These are phyloP conservation scores for Lecanicillium sp. DNA, from an alignment of 2,329 filamentous ascomycete genomes.

Conservation along the genomic window DNA sequence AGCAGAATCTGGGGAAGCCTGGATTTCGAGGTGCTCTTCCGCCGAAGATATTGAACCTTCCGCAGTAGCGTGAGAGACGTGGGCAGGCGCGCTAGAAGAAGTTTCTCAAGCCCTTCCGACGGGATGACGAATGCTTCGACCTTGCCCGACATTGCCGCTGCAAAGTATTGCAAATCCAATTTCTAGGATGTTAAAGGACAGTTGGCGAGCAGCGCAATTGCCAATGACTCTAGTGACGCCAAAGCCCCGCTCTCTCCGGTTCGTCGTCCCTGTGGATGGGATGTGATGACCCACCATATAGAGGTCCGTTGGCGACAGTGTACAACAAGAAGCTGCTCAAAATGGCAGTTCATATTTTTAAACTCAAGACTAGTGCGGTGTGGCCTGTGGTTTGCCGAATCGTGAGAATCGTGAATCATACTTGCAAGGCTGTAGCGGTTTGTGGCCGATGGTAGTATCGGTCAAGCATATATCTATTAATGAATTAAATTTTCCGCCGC, in stretches of 20 bases:
- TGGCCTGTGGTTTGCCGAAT: too few relatives aligned
- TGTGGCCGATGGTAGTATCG: too few relatives aligned
- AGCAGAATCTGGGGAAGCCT: conserved; percentile 37
- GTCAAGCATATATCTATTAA: neutral
- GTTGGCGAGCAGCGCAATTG: too few relatives aligned
- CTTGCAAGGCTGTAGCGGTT: too few relatives aligned
- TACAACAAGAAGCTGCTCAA: too few relatives aligned
- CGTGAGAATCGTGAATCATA: too few relatives aligned
- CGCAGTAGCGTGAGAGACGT: conserved; percentile 55
- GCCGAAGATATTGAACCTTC: conserved; percentile 53
- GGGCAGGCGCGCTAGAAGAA: conserved; percentile 48
- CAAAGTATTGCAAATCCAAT: too few relatives aligned
- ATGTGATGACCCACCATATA: neutral
- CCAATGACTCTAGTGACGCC: neutral
- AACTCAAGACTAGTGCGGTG: too few relatives aligned
- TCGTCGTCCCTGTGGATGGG: neutral
- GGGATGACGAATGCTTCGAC: conserved; percentile 21
- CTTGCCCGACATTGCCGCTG: neutral
- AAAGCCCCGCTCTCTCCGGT: conserved; percentile 1
- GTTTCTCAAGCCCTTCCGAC: conserved; percentile 34
- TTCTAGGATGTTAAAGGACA: too few relatives aligned
- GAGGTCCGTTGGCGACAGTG: neutral
- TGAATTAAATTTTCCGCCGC: neutral
- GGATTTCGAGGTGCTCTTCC: conserved; percentile 34
- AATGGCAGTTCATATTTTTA: too few relatives aligned